Conservation (phyloP, 192 early-diverging fungal species). For the Podila clonocystis region DNA sequence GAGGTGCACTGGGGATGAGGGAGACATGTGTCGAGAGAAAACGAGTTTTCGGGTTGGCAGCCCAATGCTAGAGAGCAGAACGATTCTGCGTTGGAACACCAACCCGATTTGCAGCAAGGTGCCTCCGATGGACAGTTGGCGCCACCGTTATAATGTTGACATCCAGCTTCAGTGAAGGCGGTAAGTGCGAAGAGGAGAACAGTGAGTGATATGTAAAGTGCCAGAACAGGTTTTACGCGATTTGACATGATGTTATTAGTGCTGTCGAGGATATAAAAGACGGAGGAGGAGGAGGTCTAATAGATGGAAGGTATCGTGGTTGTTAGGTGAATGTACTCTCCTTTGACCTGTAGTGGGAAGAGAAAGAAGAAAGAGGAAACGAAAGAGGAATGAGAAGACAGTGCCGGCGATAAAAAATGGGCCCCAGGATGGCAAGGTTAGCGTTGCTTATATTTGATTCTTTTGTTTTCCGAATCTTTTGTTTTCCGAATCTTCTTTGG, state of each 20-base stretch:
- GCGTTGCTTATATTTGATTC: too few species aligned
- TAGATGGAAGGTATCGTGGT: background rate
- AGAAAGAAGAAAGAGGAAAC: background rate
- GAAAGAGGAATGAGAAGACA: background rate
- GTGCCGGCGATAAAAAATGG: background rate
- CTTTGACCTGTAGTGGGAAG: background rate
- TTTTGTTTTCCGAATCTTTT: too few species aligned
- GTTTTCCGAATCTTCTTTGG: too few species aligned
- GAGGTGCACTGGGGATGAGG: slow-evolving; percentile 34
- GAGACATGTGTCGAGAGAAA: slow-evolving; percentile 25
- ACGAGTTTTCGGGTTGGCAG: slow-evolving; percentile 54
- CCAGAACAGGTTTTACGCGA: background rate
- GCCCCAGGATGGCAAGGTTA: background rate
- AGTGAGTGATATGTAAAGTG: background rate
- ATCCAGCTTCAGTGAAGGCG: slow-evolving; percentile 14
- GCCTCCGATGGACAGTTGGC: slow-evolving; percentile 54
- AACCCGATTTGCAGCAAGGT: slow-evolving; percentile 56
- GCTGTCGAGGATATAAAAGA: background rate
- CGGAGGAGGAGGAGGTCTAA: background rate
- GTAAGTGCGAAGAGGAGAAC: background rate
- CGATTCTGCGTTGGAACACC: slow-evolving; percentile 49
- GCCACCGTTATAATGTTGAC: slow-evolving; percentile 44
- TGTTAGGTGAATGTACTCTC: too few species aligned
- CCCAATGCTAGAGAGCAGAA: slow-evolving; percentile 48
- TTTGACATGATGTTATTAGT: background rate